phyloP scores from a whole-genome alignment of 257 asterid genomes.

The Przewalskia tangutica region DNA sequence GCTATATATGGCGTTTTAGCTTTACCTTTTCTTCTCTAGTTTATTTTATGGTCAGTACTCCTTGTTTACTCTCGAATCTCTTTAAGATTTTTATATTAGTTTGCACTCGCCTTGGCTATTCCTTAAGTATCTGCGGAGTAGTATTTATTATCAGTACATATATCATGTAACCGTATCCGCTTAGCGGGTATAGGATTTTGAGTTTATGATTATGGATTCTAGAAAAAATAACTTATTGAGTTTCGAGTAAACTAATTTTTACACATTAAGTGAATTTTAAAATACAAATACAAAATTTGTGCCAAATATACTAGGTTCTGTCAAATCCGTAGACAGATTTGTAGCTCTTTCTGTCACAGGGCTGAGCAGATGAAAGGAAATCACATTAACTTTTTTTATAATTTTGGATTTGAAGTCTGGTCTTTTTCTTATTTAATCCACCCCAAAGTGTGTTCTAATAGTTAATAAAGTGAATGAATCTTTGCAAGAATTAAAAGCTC shows the following conservation, averaged over 20 bases:
- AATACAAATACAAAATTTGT: too few species aligned
- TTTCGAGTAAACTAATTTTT: neutral
- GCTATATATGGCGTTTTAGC: conserved; percentile 1
- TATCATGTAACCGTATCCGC: neutral
- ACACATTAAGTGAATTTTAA: neutral
- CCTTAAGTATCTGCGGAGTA: too few species aligned
- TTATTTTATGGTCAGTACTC: neutral
- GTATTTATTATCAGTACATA: neutral
- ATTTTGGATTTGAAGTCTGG: too few species aligned
- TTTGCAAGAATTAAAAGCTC: neutral
- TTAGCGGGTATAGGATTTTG: neutral
- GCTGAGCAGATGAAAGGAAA: neutral
- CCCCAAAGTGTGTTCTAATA: neutral
- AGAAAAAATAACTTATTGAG: neutral
- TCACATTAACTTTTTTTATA: too few species aligned
- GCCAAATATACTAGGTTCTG: too few species aligned
- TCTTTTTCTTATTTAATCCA: neutral
- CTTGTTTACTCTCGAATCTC: neutral
- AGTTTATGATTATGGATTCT: too few species aligned
- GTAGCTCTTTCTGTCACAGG: too few species aligned
- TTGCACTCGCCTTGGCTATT: neutral
- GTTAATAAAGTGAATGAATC: neutral
- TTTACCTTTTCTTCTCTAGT: neutral
- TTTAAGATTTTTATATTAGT: neutral
- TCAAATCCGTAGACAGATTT: too few species aligned